A percentile compares a stretch with the other conserved stretches of the same genome.
These are phyloP conservation scores for Lentinula detonsa DNA, from an alignment of 768 basidiomycete species.

Conservation along the genomic window DNA sequence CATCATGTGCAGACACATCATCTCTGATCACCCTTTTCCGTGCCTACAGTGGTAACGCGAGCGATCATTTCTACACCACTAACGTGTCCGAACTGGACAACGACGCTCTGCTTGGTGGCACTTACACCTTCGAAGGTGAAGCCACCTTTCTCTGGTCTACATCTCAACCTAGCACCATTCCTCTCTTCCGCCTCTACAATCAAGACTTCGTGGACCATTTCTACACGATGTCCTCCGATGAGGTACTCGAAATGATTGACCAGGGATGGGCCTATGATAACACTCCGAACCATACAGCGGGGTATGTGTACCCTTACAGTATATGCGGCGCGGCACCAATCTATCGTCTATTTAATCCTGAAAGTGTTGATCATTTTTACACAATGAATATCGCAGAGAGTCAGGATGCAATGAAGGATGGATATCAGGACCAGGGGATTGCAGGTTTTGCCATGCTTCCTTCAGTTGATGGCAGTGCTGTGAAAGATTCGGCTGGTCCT, in stretches of 20 bases:
- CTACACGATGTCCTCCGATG: not conserved
- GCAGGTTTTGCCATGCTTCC: not conserved
- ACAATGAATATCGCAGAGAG: not conserved
- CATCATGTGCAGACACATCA: not conserved
- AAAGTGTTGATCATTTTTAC: not conserved
- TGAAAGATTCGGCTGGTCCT: not conserved
- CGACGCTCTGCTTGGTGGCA: not conserved
- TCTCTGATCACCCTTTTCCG: not conserved
- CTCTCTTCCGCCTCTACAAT: not conserved
- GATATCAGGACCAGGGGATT: not conserved
- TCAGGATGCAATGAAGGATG: not conserved
- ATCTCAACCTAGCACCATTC: not conserved
- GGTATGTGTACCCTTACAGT: slow-evolving; percentile 1
- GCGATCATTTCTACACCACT: not conserved
- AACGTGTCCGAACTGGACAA: not conserved
- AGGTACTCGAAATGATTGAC: not conserved
- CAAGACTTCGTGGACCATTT: not conserved
- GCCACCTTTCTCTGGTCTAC: not conserved
- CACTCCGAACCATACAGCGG: not conserved
- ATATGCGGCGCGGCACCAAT: not conserved
- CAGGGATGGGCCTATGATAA: not conserved
- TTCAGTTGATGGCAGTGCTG: not conserved
- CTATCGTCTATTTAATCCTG: not conserved
- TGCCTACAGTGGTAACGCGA: not conserved
- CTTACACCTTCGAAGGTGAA: not conserved